Percentiles rank a stretch among this genome's conserved stretches.
Conservation (phyloP, 306 rosid species). For the Abrus precatorius region DNA sequence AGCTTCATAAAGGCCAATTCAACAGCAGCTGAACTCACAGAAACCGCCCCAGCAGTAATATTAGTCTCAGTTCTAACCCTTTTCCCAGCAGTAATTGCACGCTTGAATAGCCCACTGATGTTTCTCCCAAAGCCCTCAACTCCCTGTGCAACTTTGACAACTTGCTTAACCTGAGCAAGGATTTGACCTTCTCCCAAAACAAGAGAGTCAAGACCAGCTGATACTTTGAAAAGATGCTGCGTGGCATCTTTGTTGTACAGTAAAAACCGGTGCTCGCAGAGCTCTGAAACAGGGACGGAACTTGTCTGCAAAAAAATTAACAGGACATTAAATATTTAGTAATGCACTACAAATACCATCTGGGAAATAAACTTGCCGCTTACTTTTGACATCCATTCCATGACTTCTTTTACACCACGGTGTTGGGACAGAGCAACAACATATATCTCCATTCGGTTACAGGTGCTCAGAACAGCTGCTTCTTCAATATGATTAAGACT, state of each 20-base stretch:
- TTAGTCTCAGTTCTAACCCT: slow-evolving; percentile 97
- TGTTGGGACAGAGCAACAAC: slow-evolving; percentile 95
- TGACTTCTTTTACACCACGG: slow-evolving; percentile 98
- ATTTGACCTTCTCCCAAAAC: slow-evolving; percentile 99
- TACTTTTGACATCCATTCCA: slow-evolving; percentile 99
- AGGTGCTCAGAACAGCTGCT: slow-evolving; percentile 98
- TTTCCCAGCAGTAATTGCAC: slow-evolving; percentile 95
- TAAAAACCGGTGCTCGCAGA: slow-evolving; percentile 83
- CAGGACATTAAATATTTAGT: not conserved
- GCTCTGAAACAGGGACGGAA: slow-evolving; percentile 87
- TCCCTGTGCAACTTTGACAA: slow-evolving; percentile 98
- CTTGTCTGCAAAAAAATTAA: slow-evolving; percentile 73
- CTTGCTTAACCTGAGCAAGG: slow-evolving; percentile 99
- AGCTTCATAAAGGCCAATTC: slow-evolving; percentile 94
- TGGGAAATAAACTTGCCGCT: slow-evolving; percentile 26
- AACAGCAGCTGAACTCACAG: slow-evolving; percentile 98
- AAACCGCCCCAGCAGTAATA: slow-evolving; percentile 98
- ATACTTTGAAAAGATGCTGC: slow-evolving; percentile 89
- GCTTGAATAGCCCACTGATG: slow-evolving; percentile 96
- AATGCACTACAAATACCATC: slow-evolving; percentile 13
- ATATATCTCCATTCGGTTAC: slow-evolving; percentile 99
- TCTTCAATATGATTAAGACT: slow-evolving; percentile 94
- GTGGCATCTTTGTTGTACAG: slow-evolving; percentile 93
- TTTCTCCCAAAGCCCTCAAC: slow-evolving; percentile 94
- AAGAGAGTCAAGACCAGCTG: slow-evolving; percentile 98